phyloP scores from a whole-genome alignment of 208 protist species.

The Leishmania mexicana region DNA sequence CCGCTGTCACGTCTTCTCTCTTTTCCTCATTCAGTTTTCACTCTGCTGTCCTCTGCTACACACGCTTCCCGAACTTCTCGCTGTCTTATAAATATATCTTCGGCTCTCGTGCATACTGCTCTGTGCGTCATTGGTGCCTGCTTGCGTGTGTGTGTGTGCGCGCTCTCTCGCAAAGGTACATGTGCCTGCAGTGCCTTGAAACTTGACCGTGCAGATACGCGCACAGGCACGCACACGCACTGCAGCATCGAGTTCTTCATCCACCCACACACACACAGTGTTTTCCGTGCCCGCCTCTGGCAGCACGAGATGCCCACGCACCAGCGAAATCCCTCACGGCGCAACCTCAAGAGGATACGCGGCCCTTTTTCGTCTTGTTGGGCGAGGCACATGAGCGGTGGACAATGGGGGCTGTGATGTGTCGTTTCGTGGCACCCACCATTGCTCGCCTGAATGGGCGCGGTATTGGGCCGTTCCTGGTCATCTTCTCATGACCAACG shows the following conservation, averaged over 20 bases:
- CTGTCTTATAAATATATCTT: slow-evolving; percentile 20
- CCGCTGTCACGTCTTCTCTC: not conserved
- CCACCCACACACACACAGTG: too few relatives aligned
- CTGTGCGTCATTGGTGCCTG: not conserved
- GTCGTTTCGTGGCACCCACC: not conserved
- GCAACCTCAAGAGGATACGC: too few relatives aligned
- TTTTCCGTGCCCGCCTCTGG: not conserved
- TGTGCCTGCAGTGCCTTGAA: not conserved
- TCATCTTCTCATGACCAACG: not conserved
- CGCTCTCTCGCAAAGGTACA: not conserved
- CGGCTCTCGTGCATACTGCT: not conserved
- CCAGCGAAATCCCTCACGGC: not conserved
- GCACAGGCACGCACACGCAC: not conserved
- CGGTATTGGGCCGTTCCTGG: not conserved
- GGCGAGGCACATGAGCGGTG: too few relatives aligned
- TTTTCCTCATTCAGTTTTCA: not conserved
- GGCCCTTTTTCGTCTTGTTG: not conserved
- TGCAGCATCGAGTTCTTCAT: not conserved
- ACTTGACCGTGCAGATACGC: not conserved
- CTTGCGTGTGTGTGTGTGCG: not conserved
- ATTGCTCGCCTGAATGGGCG: not conserved
- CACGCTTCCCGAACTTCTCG: not conserved
- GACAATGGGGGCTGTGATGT: not conserved
- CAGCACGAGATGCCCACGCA: not conserved
- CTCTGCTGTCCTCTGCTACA: slow-evolving; percentile 2